phyloP scores from a whole-genome alignment of 768 basidiomycete species.

The Rhodotorula paludigena region DNA sequence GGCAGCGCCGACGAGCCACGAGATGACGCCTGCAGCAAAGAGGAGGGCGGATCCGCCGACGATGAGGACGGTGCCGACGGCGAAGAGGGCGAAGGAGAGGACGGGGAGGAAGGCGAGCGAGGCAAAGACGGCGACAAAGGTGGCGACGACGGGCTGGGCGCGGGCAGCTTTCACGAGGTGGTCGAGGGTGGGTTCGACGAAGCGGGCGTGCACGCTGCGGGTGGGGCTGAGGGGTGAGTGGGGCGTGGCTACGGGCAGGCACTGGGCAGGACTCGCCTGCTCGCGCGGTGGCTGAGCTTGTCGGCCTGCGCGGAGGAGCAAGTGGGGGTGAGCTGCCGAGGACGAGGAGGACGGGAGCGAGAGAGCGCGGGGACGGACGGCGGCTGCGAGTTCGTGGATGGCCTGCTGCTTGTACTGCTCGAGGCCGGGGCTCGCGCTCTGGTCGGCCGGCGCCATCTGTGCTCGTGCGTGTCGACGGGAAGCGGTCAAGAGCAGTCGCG shows the following conservation, averaged over 20 bases:
- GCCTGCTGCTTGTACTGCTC: constrained; percentile 3
- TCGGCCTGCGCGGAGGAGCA: not conserved
- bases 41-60: constrained; percentile 19
- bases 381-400: not conserved
- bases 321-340: not conserved
- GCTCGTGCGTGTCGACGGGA: not conserved
- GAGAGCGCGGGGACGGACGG: not conserved
- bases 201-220: constrained; percentile 15
- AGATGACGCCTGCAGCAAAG: constrained; percentile 1
- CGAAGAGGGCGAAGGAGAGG: constrained; percentile 13
- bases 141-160: constrained; percentile 8
- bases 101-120: constrained; percentile 21
- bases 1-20: constrained; percentile 17
- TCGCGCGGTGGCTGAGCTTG: not conserved
- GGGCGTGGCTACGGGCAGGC: fast-evolving
- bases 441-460: not conserved
- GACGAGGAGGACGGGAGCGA: not conserved
- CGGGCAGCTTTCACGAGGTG: not conserved
- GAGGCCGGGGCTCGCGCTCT: not conserved
- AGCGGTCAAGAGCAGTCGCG: not conserved
- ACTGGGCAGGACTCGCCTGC: not conserved
- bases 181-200: constrained; percentile 16
- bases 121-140: constrained; percentile 13
- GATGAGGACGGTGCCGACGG: constrained; percentile 12
- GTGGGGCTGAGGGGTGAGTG: no score